Percentiles rank a stretch among this genome's conserved stretches.
Conservation (phyloP, 2,329 filamentous ascomycete species). For the Paracorniculantispora psalliotae region DNA sequence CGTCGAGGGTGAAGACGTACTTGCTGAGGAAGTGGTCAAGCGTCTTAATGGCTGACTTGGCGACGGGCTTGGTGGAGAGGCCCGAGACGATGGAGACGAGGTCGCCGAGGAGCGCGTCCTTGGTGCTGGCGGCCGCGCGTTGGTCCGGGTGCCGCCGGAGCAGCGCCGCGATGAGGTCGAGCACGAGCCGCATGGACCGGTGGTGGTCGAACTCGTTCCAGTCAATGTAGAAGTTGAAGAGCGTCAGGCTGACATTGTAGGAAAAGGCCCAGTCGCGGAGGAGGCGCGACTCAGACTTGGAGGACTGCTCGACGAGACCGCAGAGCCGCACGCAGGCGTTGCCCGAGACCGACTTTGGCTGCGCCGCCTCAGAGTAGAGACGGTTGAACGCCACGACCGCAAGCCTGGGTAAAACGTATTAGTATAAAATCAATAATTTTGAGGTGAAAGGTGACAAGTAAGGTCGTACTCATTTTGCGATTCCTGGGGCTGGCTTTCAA, state of each 20-base stretch:
- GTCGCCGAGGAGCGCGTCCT: slow-evolving; percentile 42
- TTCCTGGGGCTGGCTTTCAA: slow-evolving; percentile 34
- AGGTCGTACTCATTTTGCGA: slow-evolving; percentile 32
- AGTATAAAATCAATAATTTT: not conserved
- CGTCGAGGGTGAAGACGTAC: slow-evolving; percentile 44
- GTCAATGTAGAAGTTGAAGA: slow-evolving; percentile 61
- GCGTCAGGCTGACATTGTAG: slow-evolving; percentile 38
- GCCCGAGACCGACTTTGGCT: slow-evolving; percentile 51
- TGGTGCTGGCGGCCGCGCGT: slow-evolving; percentile 33
- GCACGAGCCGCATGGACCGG: slow-evolving; percentile 57
- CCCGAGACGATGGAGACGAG: slow-evolving; percentile 56
- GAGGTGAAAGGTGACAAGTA: slow-evolving; percentile 11
- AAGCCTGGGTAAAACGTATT: slow-evolving; percentile 6
- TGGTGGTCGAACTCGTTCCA: slow-evolving; percentile 64
- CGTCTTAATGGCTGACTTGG: slow-evolving; percentile 65
- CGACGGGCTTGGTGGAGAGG: slow-evolving; percentile 56
- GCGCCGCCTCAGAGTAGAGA: slow-evolving; percentile 44
- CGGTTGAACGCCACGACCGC: slow-evolving; percentile 41
- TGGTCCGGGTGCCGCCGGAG: slow-evolving; percentile 45
- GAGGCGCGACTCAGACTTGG: slow-evolving; percentile 40
- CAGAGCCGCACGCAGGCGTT: slow-evolving; percentile 55
- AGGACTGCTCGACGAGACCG: slow-evolving; percentile 56
- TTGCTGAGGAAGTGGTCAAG: slow-evolving; percentile 63
- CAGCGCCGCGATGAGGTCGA: slow-evolving; percentile 52
- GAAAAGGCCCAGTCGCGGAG: slow-evolving; percentile 49